Evolutionary conservation across 139 green algal genomes (phyloP), one percentile per base, ranked within the genome.

Genomic region (Edaphochlamys debaryana): DNA sequence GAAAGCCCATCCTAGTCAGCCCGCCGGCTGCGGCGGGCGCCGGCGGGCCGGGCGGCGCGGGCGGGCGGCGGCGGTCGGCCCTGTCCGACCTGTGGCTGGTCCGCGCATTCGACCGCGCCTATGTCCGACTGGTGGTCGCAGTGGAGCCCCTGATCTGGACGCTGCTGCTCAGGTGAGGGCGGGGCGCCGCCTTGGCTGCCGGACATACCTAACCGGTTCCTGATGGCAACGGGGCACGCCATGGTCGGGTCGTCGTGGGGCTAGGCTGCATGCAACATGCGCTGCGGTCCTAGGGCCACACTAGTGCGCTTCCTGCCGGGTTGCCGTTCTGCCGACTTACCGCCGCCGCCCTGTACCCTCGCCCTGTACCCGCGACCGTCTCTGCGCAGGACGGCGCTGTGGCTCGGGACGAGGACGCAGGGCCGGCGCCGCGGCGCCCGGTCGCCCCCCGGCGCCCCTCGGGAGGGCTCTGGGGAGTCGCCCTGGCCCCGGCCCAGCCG

Each of bases 1-100:
- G 91, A 3, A 72, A 78, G 52, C 82, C 87, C 42, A 67, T 87
- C 19, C 40, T 87, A 56, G 34, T 82, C 34, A 1, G 3, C 32
- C 30, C 36, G 38, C 1, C 19, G 45, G 70, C 48, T 32, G 38
- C 27, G 25, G 56, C 3, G 1, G 74, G 27, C 29, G 58, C 23
- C 30, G 56, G 56, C 13, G 38, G 22, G 29, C 37, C 9, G 30
- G 69, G 69, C 69, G 48, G 48, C 32, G 69, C 45, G 45, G 45
- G 17, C 38, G 9, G 48, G 30, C 23, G 58, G 30, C 34, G 5
- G 37, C 3, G 20, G n/a, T n/a, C n/a, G n/a, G n/a, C n/a, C n/a
- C n/a, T n/a, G n/a, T n/a, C n/a, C n/a, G n/a, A n/a, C 30, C 48
- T 40, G 74, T 71, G 74, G 74, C 60, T 62, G 40, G 6, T 54